Conservation (phyloP, 1,139 yeast species). For the Candida labiduridarum region DNA sequence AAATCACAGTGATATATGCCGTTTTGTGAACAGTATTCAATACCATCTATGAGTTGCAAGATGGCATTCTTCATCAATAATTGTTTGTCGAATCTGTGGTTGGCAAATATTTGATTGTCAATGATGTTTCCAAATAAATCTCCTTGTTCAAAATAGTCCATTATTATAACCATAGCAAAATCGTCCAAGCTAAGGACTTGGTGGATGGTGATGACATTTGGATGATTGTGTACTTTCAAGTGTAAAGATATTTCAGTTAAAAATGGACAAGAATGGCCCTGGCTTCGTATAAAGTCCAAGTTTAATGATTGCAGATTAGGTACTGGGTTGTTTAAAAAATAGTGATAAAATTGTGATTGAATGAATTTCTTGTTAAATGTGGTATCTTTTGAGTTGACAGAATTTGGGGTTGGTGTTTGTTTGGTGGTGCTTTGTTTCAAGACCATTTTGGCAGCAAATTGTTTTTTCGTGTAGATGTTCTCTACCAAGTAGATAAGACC, state of each 20-base stretch:
- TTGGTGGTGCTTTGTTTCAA: conserved; percentile 45
- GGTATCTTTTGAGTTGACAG: conserved; percentile 20
- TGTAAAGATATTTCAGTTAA: conserved; percentile 75
- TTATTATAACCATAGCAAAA: conserved; percentile 59
- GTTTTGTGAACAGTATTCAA: conserved; percentile 65
- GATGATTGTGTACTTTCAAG: conserved; percentile 72
- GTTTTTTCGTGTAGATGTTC: conserved; percentile 50
- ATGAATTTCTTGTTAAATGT: conserved; percentile 35
- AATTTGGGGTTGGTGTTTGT: conserved; percentile 8
- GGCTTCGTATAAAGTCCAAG: conserved; percentile 44
- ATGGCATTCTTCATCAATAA: conserved; percentile 68
- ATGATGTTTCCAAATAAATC: conserved; percentile 83
- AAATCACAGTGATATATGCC: conserved; percentile 86
- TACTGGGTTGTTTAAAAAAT: conserved; percentile 26
- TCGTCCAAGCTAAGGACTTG: conserved; percentile 63
- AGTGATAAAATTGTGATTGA: conserved; percentile 30
- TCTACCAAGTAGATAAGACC: conserved; percentile 79
- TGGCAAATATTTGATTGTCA: conserved; percentile 58
- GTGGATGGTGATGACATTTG: conserved; percentile 74
- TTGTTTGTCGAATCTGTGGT: conserved; percentile 35
- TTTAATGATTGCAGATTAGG: conserved; percentile 31
- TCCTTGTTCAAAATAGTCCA: conserved; percentile 84
- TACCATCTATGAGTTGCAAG: conserved; percentile 72
- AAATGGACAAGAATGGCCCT: conserved; percentile 48
- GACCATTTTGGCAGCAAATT: conserved; percentile 75